Base-by-base conservation (phyloP, 23 red algal species). In the Gracilaria vermiculophylla region DNA sequence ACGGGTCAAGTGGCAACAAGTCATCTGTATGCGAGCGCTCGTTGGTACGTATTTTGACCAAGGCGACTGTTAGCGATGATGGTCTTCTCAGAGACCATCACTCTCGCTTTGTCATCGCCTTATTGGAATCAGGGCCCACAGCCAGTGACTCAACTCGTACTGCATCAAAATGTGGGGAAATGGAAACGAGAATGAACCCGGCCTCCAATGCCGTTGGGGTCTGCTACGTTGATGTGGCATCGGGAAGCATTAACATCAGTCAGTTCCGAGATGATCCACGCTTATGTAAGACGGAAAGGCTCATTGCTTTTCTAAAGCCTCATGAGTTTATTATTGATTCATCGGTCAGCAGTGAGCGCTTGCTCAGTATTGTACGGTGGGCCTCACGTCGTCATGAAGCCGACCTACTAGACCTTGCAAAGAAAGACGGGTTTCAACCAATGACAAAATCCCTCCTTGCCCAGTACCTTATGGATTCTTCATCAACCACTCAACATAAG, bases 1-100 rank as follows among this genome's bases (percentile, higher is more conserved):
- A 71, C 23, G 73, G 62, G 0, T 50, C 37, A 31, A 67, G 24
- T 14, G 78, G 77, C 2, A 94, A 85, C 48, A 65, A 62, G 21
- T 67, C 76, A 54, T 62, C 87, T 1, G 53, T 99, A 2, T 99
- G 97, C 54, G 83, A 99, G 15, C 88, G 97, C 23, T 72, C 82
- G 20, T 82, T 99, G 24, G 92, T 95, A n/a, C 78, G 90, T 28
- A 91, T 99, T 62, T 80, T 99, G 11, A 99, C 97, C 4, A 92
- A 93, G 42, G 89, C 76, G 42, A 94, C 97, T 15, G 84, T 99
- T 21, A 87, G 77, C 32, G 86, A 92, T 10, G 97, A 91, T 29
- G 82, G 60, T 34, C 55, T 96, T 21, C 73, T 94, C 21, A 54
- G 70, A 11, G 94, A 96, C 55, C 95, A 93, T 50, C 67, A 58